Evolutionary conservation across 2,329 filamentous ascomycete genomes (phyloP).

Genomic region (Pyrenophora teres): DNA sequence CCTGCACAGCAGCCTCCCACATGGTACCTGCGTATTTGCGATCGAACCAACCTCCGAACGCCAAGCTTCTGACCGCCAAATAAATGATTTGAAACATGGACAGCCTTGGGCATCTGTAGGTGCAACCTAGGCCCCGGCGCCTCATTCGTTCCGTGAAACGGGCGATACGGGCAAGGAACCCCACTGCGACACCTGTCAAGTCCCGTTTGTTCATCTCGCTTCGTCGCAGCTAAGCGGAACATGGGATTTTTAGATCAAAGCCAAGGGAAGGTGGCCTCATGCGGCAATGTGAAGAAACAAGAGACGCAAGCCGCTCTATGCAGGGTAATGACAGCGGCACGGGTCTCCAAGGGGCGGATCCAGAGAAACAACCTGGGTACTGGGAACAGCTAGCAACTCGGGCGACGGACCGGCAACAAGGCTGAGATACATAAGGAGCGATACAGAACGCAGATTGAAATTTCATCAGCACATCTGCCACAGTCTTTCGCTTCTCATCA

Average conservation of each 20-base stretch:
- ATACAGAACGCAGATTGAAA: background rate
- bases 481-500: conserved; percentile 6
- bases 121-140: background rate
- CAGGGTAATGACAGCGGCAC: background rate
- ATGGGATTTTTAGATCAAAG: background rate
- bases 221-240: conserved; percentile 4
- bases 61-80: conserved; percentile 1
- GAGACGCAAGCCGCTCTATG: background rate
- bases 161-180: conserved; percentile 1
- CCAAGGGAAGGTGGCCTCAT: conserved; percentile 4
- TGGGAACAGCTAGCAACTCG: background rate
- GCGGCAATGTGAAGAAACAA: background rate
- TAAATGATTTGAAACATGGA: conserved; percentile 4
- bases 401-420: background rate
- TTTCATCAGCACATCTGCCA: conserved; percentile 7
- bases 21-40: background rate
- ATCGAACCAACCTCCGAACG: background rate
- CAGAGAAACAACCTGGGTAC: background rate
- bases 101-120: background rate
- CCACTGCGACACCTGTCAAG: conserved; percentile 1
- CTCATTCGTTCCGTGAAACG: background rate
- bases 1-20: background rate
- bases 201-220: conserved; percentile 7
- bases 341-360: background rate
- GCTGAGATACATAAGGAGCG: conserved; percentile 6